Conservation (phyloP, 768 basidiomycete species). For the Hemileccinum rubropunctum region DNA sequence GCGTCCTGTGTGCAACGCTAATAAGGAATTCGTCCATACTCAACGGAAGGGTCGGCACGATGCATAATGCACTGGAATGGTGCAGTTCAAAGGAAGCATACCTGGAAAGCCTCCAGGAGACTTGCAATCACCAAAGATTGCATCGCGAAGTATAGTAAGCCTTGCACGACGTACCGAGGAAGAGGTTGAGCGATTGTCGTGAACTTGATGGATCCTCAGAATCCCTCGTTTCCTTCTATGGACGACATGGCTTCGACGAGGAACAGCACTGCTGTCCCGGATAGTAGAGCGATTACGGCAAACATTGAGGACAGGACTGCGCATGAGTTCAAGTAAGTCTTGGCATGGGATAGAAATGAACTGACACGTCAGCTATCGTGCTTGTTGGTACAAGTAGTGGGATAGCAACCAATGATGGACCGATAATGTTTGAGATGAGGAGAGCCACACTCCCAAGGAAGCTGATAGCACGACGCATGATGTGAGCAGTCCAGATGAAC, state of each 20-base stretch:
- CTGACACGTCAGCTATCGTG: conserved; percentile 22
- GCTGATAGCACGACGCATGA: conserved; percentile 17
- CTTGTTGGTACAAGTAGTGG: conserved; percentile 19
- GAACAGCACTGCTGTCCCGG: conserved; percentile 19
- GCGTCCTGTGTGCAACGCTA: conserved; percentile 21
- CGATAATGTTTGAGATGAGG: conserved; percentile 20
- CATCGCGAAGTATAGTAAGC: conserved; percentile 19
- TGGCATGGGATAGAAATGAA: not conserved
- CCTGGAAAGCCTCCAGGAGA: conserved; percentile 26
- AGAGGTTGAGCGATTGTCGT: conserved; percentile 25
- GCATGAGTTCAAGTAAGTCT: not conserved
- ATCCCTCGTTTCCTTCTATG: conserved; percentile 24
- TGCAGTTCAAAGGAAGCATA: not conserved
- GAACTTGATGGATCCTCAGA: conserved; percentile 23
- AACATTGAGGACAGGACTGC: conserved; percentile 19
- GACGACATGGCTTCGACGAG: conserved; percentile 24
- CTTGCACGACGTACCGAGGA: conserved; percentile 21
- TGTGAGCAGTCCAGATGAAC: not conserved
- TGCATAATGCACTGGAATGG: no score
- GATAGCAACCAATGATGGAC: conserved; percentile 17
- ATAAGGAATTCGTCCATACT: conserved; percentile 26
- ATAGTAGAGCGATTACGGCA: conserved; percentile 14
- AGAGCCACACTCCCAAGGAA: conserved; percentile 22
- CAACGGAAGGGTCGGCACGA: conserved; percentile 2
- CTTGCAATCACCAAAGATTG: conserved; percentile 24